phyloP scores from a whole-genome alignment of 176 grass and related monocot genomes.

The barley (Hordeum vulgare) region DNA sequence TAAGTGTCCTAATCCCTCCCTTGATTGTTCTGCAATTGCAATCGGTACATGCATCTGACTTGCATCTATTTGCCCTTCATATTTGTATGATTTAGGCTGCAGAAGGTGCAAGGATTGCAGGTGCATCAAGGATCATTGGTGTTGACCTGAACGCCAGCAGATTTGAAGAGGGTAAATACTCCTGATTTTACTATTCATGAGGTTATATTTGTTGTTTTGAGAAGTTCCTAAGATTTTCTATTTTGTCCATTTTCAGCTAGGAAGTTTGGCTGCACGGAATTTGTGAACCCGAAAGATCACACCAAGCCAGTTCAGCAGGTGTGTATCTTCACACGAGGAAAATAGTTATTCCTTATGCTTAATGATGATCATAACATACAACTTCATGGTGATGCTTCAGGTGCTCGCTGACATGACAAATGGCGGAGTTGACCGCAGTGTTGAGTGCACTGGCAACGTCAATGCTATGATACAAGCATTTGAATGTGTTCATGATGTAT shows the following conservation, averaged over 20 bases:
- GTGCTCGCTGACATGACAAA: slow-evolving; percentile 85
- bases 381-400: slow-evolving; percentile 23
- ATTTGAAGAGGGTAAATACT: slow-evolving; percentile 66
- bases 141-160: slow-evolving; percentile 63
- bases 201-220: neutral
- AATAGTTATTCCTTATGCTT: neutral
- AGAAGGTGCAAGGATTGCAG: slow-evolving; percentile 76
- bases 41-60: neutral
- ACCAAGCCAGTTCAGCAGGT: slow-evolving; percentile 74
- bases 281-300: slow-evolving; percentile 79
- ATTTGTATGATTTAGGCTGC: slow-evolving; percentile 41
- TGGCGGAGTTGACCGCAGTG: slow-evolving; percentile 74
- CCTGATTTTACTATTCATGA: neutral
- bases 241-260: slow-evolving; percentile 37
- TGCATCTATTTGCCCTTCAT: neutral
- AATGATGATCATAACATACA: neutral
- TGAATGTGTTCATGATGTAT: slow-evolving; percentile 92
- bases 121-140: slow-evolving; percentile 79
- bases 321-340: neutral
- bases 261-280: slow-evolving; percentile 82
- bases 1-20: slow-evolving; percentile 16
- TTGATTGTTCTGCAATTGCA: neutral
- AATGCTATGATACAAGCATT: slow-evolving; percentile 81
- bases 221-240: neutral
- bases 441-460: slow-evolving; percentile 82